Evolutionary conservation across 1,284 basidiomycete species (phyloP), one percentile per base, ranked within the genome.

Genomic region (Wolfiporia cocos): DNA sequence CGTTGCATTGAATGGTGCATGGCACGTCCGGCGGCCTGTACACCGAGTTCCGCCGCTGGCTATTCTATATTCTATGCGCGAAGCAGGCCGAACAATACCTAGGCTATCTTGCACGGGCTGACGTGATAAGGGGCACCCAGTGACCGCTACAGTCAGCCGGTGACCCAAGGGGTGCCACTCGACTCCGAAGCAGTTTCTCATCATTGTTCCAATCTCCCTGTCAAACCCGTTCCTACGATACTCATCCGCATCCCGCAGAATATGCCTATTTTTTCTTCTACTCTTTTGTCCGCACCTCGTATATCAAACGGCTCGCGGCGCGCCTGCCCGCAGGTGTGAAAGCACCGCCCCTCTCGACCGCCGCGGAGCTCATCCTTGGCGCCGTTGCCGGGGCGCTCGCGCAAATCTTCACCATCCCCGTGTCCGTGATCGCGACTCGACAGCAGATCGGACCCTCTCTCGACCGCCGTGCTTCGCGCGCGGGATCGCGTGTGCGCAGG

Each of bases 181-280:
- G n/a, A n/a, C n/a, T n/a, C n/a, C n/a, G n/a, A n/a, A n/a, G n/a
- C n/a, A n/a, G n/a, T n/a, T n/a, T n/a, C n/a, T n/a, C n/a, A n/a
- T n/a, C n/a, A n/a, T n/a, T n/a, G n/a, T 28, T 28, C 14, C 9
- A 28, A 9, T 28, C 26, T 7, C 9, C 26, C 26, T 28, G 63
- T 92, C 88, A 32, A 87, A 84, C n/a, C n/a, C 81, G 90, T 78
- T 12, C 10, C 45, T 37, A 41, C 28, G 29, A 33, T 6, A 23
- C 38, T 39, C 19, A 5, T 19, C 20, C 23, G 39, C 21, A 18
- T 18, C 5, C 21, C n/a, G n/a, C 61, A 96, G 95, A 96, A 78
- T 97, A 95, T 59, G 94, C 96, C 17, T 99, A 99, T 71, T 99
- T 99, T 73, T 98, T 97, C 76, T 98, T 96, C 74, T 98, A 98